A percentile compares a stretch with the other conserved stretches of the same genome.
These are phyloP conservation scores for Mycena alexandri DNA, from an alignment of 768 basidiomycete species.

Conservation along the genomic window DNA sequence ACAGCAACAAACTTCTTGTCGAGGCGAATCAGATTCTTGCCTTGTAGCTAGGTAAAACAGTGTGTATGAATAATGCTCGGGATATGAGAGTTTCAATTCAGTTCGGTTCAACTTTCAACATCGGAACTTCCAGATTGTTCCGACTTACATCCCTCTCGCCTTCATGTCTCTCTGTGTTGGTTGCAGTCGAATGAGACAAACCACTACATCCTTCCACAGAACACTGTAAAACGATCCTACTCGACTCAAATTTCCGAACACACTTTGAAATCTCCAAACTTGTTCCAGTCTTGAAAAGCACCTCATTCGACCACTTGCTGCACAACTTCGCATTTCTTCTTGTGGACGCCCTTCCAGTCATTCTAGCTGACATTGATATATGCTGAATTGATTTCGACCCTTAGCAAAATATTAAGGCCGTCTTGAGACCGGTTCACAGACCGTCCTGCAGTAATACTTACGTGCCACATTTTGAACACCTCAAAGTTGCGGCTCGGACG, in stretches of 20 bases:
- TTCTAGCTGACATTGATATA: constrained; percentile 41
- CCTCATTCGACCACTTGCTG: constrained; percentile 44
- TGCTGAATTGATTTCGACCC: constrained; percentile 20
- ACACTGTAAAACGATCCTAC: no score
- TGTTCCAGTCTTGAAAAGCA: constrained; percentile 42
- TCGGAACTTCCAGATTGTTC: no score
- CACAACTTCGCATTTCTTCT: constrained; percentile 42
- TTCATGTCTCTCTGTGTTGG: no score
- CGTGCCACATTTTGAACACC: constrained; percentile 27
- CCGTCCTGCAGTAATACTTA: constrained; percentile 46
- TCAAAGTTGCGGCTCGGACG: constrained; percentile 4
- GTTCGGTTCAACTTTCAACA: no score
- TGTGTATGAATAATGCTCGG: no score
- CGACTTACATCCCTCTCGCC: no score
- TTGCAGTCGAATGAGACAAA: no score
- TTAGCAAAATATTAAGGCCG: not conserved
- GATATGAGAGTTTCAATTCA: no score
- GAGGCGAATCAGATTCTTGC: constrained; percentile 28
- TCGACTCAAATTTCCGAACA: not conserved
- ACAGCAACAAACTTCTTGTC: constrained; percentile 24
- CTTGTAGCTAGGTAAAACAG: not conserved
- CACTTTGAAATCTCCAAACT: constrained; percentile 28
- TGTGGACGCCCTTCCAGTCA: constrained; percentile 43
- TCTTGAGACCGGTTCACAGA: constrained; percentile 2
- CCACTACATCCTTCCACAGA: not conserved